Percentiles rank a stretch among this genome's conserved stretches.
Evolutionary conservation across 1,139 yeast genomes (phyloP).

Genomic region (Hyphopichia burtonii): DNA sequence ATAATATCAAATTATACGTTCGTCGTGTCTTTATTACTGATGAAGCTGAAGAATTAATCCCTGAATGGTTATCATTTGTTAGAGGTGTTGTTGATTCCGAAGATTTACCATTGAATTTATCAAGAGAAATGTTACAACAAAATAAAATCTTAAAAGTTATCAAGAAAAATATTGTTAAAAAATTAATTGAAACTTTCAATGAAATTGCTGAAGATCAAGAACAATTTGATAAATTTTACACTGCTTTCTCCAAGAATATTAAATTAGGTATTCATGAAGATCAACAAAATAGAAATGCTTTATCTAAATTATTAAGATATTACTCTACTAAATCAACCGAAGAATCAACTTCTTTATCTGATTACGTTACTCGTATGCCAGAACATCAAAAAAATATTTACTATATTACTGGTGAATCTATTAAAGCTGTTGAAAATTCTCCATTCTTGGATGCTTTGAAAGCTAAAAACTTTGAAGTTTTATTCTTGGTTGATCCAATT

Average conservation of each 20-base stretch:
- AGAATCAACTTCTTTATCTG: conserved; percentile 91
- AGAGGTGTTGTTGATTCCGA: conserved; percentile 99
- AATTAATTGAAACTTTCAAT: conserved; percentile 96
- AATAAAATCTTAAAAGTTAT: conserved; percentile 99
- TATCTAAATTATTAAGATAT: conserved; percentile 96
- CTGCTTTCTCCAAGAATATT: conserved; percentile 97
- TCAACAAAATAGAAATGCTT: conserved; percentile 92
- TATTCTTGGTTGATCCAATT: conserved; percentile 98
- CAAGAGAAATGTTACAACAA: conserved; percentile 99
- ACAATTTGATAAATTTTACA: conserved; percentile 97
- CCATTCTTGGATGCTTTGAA: conserved; percentile 99
- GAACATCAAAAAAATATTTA: conserved; percentile 99
- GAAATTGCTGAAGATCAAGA: conserved; percentile 99
- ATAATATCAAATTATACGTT: conserved; percentile 97
- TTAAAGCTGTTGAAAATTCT: conserved; percentile 97
- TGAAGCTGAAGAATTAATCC: conserved; percentile 98
- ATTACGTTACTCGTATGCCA: conserved; percentile 99
- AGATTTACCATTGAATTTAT: conserved; percentile 99
- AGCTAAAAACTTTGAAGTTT: conserved; percentile 97
- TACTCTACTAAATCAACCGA: conserved; percentile 94
- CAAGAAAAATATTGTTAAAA: conserved; percentile 98
- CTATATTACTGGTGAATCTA: conserved; percentile 98
- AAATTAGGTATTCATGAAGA: conserved; percentile 99
- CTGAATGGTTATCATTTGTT: conserved; percentile 97
- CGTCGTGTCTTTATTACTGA: conserved; percentile 99